A percentile compares a stretch with the other conserved stretches of the same genome.
Evolutionary conservation across 306 rosid genomes (phyloP).

Genomic region (Casuarina equisetifolia): DNA sequence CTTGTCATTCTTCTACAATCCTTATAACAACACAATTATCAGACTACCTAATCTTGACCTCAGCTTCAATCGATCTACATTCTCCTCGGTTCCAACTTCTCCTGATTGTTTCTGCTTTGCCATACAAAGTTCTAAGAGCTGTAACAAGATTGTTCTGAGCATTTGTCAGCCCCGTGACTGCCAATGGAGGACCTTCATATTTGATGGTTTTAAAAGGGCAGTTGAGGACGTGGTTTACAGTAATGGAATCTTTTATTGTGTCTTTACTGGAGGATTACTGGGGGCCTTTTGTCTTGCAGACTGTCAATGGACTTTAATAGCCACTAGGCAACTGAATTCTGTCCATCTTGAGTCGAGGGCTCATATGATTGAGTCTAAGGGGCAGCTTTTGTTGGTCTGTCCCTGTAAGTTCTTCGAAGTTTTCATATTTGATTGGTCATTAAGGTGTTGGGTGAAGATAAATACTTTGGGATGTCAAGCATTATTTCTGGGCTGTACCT

Average conservation of each 20-base stretch:
- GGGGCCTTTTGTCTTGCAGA: neutral
- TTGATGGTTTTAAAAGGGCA: neutral
- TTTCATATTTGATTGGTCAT: neutral
- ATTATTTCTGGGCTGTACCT: conserved; percentile 1
- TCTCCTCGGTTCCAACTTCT: conserved; percentile 5
- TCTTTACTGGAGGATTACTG: neutral
- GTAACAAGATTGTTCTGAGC: neutral
- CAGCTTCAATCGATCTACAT: conserved; percentile 11
- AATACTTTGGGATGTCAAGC: neutral
- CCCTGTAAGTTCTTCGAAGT: neutral
- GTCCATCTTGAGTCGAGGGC: neutral
- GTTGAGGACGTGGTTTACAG: conserved; percentile 14
- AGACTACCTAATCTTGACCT: conserved; percentile 3
- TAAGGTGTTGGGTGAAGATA: neutral
- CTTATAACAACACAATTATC: neutral
- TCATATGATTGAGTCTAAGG: conserved; percentile 4
- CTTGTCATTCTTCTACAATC: conserved; percentile 4
- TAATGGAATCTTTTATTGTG: neutral
- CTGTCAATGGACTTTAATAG: neutral
- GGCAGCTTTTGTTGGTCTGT: neutral
- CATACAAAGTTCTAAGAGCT: neutral
- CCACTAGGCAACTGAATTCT: neutral
- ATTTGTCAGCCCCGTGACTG: neutral
- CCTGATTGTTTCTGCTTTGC: conserved; percentile 3
- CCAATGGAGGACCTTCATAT: neutral